phyloP scores from a whole-genome alignment of 176 grass and related monocot genomes.

The Urochloa ruziziensis region DNA sequence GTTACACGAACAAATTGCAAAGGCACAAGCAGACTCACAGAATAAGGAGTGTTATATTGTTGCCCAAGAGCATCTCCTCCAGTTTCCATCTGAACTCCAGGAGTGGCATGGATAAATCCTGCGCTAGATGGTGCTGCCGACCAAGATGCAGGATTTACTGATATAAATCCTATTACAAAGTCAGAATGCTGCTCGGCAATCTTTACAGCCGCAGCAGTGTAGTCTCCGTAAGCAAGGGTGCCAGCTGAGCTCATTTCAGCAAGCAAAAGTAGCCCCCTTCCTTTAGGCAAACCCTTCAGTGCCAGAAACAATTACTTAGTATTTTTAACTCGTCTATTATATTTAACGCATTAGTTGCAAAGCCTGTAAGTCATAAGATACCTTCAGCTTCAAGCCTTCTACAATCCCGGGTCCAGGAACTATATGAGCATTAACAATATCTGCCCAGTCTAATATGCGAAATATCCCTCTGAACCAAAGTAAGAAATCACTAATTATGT shows the following conservation, averaged over 20 bases:
- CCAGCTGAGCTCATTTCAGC: constrained; percentile 98
- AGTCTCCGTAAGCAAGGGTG: constrained; percentile 81
- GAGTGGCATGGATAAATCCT: constrained; percentile 76
- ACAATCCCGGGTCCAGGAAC: constrained; percentile 85
- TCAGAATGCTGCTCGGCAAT: constrained; percentile 79
- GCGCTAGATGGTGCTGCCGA: constrained; percentile 38
- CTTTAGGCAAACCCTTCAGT: constrained; percentile 82
- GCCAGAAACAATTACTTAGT: constrained; percentile 3
- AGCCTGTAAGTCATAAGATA: constrained; percentile 15
- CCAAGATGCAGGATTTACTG: constrained; percentile 92
- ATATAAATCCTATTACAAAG: constrained; percentile 93
- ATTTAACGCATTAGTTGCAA: not conserved
- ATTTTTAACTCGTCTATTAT: not conserved
- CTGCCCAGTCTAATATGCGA: constrained; percentile 85
- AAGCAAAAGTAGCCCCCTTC: constrained; percentile 74
- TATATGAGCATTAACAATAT: constrained; percentile 84
- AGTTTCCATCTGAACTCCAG: constrained; percentile 64
- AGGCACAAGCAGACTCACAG: constrained; percentile 46
- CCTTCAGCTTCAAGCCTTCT: constrained; percentile 89
- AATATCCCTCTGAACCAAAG: constrained; percentile 70
- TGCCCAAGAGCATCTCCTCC: constrained; percentile 75
- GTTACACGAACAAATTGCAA: not conserved
- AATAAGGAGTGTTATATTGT: constrained; percentile 66
- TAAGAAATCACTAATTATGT: not conserved
- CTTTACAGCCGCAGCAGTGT: constrained; percentile 78